Base-by-base conservation (phyloP, 2,329 filamentous ascomycete species). In the Claviceps lovelessii region DNA sequence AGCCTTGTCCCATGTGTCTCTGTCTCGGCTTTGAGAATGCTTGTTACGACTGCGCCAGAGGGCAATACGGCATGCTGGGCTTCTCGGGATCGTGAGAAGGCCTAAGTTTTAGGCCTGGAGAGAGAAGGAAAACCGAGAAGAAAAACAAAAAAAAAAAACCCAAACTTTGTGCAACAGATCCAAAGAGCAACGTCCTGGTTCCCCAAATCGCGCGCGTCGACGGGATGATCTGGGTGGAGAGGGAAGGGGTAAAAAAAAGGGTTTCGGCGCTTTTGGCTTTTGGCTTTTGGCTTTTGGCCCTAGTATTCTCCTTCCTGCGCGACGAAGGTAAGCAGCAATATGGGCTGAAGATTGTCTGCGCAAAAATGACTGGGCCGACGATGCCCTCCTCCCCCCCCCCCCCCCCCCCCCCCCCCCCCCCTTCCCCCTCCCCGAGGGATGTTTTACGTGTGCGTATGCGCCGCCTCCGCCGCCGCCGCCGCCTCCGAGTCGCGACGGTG, bases 1-100 rank as follows among this genome's bases (percentile, higher is more conserved):
- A 65, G 63, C 55, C 55, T 41, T 46, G 49, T 45, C 35, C 37
- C 44, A 49, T 52, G 48, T 45, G 52, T n/a, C 41, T 52, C 48
- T 45, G 52, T n/a, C 41, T 52, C 48, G 52, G 33, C 41, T 51
- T 31, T 28, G 41, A n/a, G 39, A 41, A 41, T n/a, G 39, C 39
- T 5, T 13, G 44, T 41, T 55, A 50, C 45, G 53, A 55, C 46
- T 49, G 53, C 50, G 37, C 23, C 33, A 23, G 35, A 39, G 51
- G 35, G 47, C 49, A 49, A 53, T 48, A 44, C 56, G 51, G 54
- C 56, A 57, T 57, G 37, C 41, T 54, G 51, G 39, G 51, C 50
- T 29, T 48, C 41, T 44, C 50, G 55, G 33, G 53, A 41, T 23
- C 29, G 53, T 44, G 31, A 50, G 28, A 33, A 52, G 42, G 15